A percentile compares a stretch with the other conserved stretches of the same genome.
phyloP scores from a whole-genome alignment of 768 basidiomycete species.

The Leccinum rimulosum region DNA sequence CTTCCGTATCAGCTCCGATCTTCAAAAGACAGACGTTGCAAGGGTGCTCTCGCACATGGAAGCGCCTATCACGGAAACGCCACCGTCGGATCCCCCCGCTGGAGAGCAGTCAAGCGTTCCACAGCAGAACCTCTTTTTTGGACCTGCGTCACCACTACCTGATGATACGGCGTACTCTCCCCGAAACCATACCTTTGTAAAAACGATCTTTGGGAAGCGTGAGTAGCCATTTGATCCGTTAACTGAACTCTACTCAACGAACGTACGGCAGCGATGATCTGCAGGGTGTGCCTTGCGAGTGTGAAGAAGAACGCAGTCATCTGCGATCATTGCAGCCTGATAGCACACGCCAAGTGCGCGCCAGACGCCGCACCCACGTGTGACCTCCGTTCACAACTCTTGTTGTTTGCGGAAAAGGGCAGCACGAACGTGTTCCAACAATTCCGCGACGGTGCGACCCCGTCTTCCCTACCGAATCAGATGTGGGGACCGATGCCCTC shows the following conservation, averaged over 20 bases:
- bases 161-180: constrained; percentile 48
- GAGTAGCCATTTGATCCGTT: constrained; percentile 32
- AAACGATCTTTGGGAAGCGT: constrained; percentile 93
- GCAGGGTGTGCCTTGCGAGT: constrained; percentile 74
- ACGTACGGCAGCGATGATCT: constrained; percentile 65
- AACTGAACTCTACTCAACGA: constrained; percentile 7
- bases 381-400: constrained; percentile 77
- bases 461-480: constrained; percentile 1
- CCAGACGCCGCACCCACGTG: constrained; percentile 74
- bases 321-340: constrained; percentile 86
- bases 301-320: constrained; percentile 87
- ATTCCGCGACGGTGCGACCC: constrained; percentile 43
- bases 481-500: constrained; percentile 46
- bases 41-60: constrained; percentile 49
- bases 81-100: constrained; percentile 46
- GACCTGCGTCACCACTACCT: constrained; percentile 28
- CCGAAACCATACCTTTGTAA: constrained; percentile 81
- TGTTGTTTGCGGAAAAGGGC: constrained; percentile 70
- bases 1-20: constrained; percentile 83
- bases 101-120: constrained; percentile 40
- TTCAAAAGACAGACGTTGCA: constrained; percentile 68
- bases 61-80: constrained; percentile 29
- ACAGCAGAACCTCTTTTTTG: constrained; percentile 38
- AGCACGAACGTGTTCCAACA: constrained; percentile 55
- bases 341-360: constrained; percentile 80